Evolutionary conservation across 306 rosid genomes (phyloP).

Genomic region (Hippophae tibetana): DNA sequence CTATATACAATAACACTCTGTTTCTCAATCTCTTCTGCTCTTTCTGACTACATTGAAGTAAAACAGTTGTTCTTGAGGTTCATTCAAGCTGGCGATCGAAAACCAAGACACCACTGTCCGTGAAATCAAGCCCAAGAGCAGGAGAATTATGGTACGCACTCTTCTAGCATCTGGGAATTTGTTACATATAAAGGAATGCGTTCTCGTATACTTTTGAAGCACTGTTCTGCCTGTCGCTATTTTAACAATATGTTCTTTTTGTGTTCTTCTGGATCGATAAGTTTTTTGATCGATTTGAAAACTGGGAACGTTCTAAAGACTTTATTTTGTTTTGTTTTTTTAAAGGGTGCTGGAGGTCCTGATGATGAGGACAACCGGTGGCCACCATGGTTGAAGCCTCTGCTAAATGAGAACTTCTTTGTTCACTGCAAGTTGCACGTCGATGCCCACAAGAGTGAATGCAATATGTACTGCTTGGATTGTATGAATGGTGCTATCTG

Average conservation of each 20-base stretch:
- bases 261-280: not conserved
- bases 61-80: not conserved
- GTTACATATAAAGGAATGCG: not conserved
- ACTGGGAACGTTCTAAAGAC: slow-evolving; percentile 1
- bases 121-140: slow-evolving; percentile 89
- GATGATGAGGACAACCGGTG: slow-evolving; percentile 80
- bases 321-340: not conserved
- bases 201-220: slow-evolving; percentile 1
- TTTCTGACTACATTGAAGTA: not conserved
- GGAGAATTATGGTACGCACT: slow-evolving; percentile 69
- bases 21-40: slow-evolving; percentile 2
- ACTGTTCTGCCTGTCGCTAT: slow-evolving; percentile 7
- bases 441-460: slow-evolving; percentile 93
- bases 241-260: slow-evolving; percentile 9
- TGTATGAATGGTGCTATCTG: slow-evolving; percentile 92
- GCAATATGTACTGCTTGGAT: slow-evolving; percentile 96
- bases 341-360: slow-evolving; percentile 89
- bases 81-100: slow-evolving; percentile 77
- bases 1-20: too few species aligned
- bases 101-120: slow-evolving; percentile 60
- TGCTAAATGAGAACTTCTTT: slow-evolving; percentile 70
- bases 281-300: not conserved
- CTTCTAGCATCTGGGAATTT: not conserved
- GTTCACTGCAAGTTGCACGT: slow-evolving; percentile 88
- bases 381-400: slow-evolving; percentile 99